phyloP scores from a whole-genome alignment of 495 filamentous ascomycete species.

The Penicillium crystallinum region DNA sequence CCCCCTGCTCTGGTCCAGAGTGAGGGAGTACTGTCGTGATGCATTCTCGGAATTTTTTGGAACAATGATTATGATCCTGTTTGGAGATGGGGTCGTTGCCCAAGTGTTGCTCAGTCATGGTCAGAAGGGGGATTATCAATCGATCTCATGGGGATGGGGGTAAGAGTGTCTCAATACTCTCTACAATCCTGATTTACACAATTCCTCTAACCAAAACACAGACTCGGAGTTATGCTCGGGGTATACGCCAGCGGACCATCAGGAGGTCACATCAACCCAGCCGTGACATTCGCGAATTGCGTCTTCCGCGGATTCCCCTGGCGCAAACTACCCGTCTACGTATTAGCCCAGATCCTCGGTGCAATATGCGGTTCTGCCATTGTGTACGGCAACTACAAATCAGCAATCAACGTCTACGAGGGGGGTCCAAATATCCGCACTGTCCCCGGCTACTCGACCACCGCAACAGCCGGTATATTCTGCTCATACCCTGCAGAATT shows the following conservation, averaged over 20 bases:
- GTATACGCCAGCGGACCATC: constrained; percentile 55
- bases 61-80: constrained; percentile 57
- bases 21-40: constrained; percentile 44
- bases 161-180: constrained; percentile 25
- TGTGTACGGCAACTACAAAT: constrained; percentile 54
- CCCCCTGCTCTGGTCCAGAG: constrained; percentile 42
- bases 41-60: constrained; percentile 62
- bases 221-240: constrained; percentile 60
- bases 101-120: constrained; percentile 51
- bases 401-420: constrained; percentile 51
- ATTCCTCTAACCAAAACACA: constrained; percentile 12
- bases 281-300: constrained; percentile 59
- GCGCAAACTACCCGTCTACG: constrained; percentile 52
- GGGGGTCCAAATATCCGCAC: constrained; percentile 50
- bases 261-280: constrained; percentile 62
- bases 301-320: constrained; percentile 58
- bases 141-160: constrained; percentile 61
- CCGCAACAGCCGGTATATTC: constrained; percentile 60
- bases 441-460: constrained; percentile 50
- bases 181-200: neutral
- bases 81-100: constrained; percentile 58
- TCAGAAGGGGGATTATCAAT: constrained; percentile 53
- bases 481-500: constrained; percentile 61
- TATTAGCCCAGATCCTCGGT: constrained; percentile 49
- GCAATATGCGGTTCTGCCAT: constrained; percentile 51